Evolutionary conservation across 2,329 filamentous ascomycete species (phyloP), one percentile per base, ranked within the genome.

Genomic region (Calonectria naviculata): DNA sequence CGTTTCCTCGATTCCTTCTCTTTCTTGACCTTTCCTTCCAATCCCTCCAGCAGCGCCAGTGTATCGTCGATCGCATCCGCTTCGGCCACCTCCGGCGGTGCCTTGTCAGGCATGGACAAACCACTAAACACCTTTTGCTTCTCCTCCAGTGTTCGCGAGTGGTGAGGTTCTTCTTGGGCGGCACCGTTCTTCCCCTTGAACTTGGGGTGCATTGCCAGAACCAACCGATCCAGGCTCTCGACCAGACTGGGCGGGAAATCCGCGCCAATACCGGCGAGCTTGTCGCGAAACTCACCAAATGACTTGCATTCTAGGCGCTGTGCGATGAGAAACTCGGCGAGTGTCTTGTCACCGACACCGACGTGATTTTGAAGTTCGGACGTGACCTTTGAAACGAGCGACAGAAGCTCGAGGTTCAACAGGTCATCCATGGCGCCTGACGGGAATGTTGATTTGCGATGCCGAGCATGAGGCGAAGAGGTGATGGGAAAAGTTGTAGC

Each of bases 261-360:
- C 73, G 93, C 94, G 67, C 93, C 94, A 83, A 97, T 92, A 34
- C 88, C 90, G 75, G 92, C 90, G 75, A 98, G 88, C 80, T 91
- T 91, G 75, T 87, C 86, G 85, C 93, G 93, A 86, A 98, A 99
- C 31, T 93, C 92, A 64, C 88, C 83, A 68, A 94, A 87, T 31
- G 89, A 89, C 63, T 87, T 88, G 85, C 92, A 93, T 88, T 95
- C 90, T 81, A 93, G 84, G 78, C 97, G 94, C 81, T 98, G 93
- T 72, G 94, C 94, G 80, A 99, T 98, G 79, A 99, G 91, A 81
- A 98, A 99, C 84, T 99, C 97, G 77, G 97, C 95, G 29, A 99
- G 91, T 6, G 95, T 98, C 84, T 97, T 98, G 85, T 99, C 95
- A 81, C 90, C 93, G 78, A 98, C 91, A 67, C 95, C 95, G 71